Conservation (phyloP, 192 early-diverging fungal genomes). For the Anaeromyces robustus region DNA sequence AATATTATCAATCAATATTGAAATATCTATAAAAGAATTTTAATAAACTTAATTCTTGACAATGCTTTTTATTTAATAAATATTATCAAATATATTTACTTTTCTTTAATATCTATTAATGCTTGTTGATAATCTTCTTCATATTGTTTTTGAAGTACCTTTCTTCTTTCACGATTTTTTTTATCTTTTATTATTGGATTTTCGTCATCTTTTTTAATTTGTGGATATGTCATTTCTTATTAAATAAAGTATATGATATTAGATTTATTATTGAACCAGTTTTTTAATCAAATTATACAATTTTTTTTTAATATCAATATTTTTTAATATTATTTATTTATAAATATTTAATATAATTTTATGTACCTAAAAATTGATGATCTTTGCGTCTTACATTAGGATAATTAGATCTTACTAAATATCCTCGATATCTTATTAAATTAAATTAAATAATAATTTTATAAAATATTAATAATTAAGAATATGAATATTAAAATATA, state of each 20-base stretch:
- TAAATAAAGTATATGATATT: too few species aligned
- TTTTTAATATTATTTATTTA: too few species aligned
- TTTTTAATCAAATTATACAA: too few species aligned
- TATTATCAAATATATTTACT: conserved; percentile 14
- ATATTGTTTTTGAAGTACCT: conserved; percentile 34
- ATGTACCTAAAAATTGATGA: conserved; percentile 32
- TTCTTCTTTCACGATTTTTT: conserved; percentile 25
- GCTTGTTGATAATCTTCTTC: conserved; percentile 46
- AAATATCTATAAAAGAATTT: too few species aligned
- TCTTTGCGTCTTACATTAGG: conserved; percentile 23
- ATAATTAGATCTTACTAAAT: conserved; percentile 20
- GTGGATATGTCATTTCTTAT: conserved; percentile 18
- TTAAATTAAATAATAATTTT: too few species aligned
- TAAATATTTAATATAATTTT: too few species aligned
- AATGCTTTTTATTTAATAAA: too few species aligned
- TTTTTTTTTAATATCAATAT: too few species aligned
- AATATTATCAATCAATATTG: too few species aligned
- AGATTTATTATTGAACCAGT: too few species aligned
- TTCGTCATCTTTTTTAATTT: conserved; percentile 13
- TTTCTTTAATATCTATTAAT: conserved; percentile 38
- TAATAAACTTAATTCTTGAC: too few species aligned
- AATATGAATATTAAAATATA: background rate
- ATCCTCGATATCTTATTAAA: conserved; percentile 23
- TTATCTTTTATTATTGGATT: conserved; percentile 20
- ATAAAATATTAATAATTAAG: too few species aligned